Base-by-base conservation (phyloP, 495 filamentous ascomycete species). In the Bryoglossum gracile region DNA sequence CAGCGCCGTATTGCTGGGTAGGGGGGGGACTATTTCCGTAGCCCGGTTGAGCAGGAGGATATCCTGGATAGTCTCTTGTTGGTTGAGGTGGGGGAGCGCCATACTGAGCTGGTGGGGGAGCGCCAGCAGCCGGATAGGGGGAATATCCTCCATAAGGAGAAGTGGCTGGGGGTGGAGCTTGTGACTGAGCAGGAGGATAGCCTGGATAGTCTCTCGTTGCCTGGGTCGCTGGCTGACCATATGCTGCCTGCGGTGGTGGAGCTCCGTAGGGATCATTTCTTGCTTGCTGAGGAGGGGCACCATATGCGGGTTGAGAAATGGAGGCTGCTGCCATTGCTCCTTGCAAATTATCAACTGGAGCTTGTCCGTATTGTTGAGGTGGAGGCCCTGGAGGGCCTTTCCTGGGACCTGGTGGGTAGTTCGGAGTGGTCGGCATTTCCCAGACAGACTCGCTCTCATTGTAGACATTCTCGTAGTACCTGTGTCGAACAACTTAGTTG, bases 401-500 rank as follows among this genome's bases (percentile, higher is more conserved):
- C 23, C 17, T 46, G 16, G 22, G 24, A 18, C 2, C 25, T 25
- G 46, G 46, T 22, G 46, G 40, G n/a, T 33, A 39, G 1, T 24
- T 46, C 0, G 52, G 46, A 14, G 40, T 13, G 13, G 41, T 55
- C 17, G 52, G 52, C 42, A 28, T 45, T 10, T 23, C 41, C 52
- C 52, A 55, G 4, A 50, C 46, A 23, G 52, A 39, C 18, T 23
- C 41, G n/a, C n/a, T n/a, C 13, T 46, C 40, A 0, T 46, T 55
- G 24, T 55, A 55, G 14, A 50, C 46, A 19, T 55, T 55, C 16
- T 55, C 52, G 30, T 55, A 55, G 35, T 38, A 55, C 46, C 52
- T 55, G 11, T 22, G 21, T 3, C 16, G 17, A 22, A 26, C 28
- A 17, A 30, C 8, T 16, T n/a, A 3, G 3, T n/a, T 3, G 23